A percentile compares a stretch with the other conserved stretches of the same genome.
Evolutionary conservation across 1,284 basidiomycete species (phyloP).

Genomic region (Pyrrhoderma lamaoense): DNA sequence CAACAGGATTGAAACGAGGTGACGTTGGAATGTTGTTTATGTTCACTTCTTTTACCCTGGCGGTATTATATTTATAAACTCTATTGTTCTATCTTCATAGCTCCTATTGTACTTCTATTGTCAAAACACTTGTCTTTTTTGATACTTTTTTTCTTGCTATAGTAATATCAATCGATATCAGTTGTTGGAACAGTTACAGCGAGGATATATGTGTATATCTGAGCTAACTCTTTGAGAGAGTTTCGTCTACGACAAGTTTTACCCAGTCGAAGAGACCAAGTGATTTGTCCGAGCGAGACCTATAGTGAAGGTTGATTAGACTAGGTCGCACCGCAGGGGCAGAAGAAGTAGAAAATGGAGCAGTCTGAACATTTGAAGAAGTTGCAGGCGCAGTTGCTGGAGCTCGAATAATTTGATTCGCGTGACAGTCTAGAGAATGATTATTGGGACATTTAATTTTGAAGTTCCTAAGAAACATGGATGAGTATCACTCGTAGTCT

Average conservation of each 20-base stretch:
- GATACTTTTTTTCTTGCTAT: too few species aligned
- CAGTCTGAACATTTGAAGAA: slow-evolving; percentile 29
- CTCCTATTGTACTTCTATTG: neutral
- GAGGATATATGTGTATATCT: neutral
- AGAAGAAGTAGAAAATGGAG: slow-evolving; percentile 10
- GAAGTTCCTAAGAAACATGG: slow-evolving; percentile 45
- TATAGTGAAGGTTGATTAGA: slow-evolving; percentile 22
- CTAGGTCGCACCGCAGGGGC: slow-evolving; percentile 11
- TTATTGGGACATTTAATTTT: slow-evolving; percentile 45
- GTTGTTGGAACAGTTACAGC: neutral
- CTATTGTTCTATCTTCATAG: neutral
- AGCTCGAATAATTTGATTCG: slow-evolving; percentile 41
- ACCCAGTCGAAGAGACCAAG: slow-evolving; percentile 44
- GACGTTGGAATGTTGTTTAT: neutral
- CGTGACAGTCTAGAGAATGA: slow-evolving; percentile 46
- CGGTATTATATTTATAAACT: neutral
- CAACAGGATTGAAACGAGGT: neutral
- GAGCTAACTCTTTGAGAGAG: slow-evolving; percentile 15
- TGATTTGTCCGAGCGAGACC: slow-evolving; percentile 17
- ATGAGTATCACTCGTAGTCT: neutral
- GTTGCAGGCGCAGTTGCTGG: slow-evolving; percentile 27
- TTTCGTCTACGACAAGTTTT: slow-evolving; percentile 35
- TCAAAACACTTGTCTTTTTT: too few species aligned
- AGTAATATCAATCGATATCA: too few species aligned
- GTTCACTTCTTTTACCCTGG: slow-evolving; percentile 1